Base-by-base conservation (phyloP, 768 basidiomycete genomes). In the Scleroderma bovista region DNA sequence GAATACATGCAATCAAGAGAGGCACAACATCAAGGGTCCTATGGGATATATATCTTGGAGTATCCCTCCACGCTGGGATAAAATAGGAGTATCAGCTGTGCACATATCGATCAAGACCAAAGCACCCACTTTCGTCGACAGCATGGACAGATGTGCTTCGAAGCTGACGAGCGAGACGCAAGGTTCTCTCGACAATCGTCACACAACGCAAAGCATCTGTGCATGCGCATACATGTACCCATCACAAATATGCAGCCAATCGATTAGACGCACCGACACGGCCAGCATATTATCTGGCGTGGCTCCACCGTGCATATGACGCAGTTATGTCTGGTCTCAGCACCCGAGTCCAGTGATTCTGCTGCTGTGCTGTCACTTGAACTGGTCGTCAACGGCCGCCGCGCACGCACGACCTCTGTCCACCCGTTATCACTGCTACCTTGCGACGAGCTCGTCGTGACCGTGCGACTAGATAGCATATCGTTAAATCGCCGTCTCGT, bases 271-370 rank as follows among this genome's bases (percentile, higher is more conserved):
- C 50, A 86, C 84, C 87, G 78, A 63, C 87, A 89, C n/a, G 87
- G 87, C 87, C 87, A 90, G 58, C 86, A 89, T 45, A 90, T 86
- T 50, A 90, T 76, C 59, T 85, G 79, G 44, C 87, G 69, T 23
- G 75, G 69, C 50, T 83, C 83, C n/a, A 70, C 69, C 23, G 81
- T 86, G 57, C 87, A 90, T 44, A 90, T 75, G 6, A 90, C 86
- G 59, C 88, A 90, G 44, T 71, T 66, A 22, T 69, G 66, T 45
- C 74, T 61, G 3, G 51, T 33, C 26, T 62, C 66, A 45, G 31
- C 7, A 31, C n/a, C n/a, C n/a, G n/a, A 0, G 23, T 67, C 69
- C 57, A 50, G 70, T 39, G 45, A 55, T 33, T 26, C 29, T 55
- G 37, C 70, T 56, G 51, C 70, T 56, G 51, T 23, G 29, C 19